These are phyloP conservation scores for Cryptococcus sp. DNA, from an alignment of 1,284 basidiomycete species.

Conservation along the genomic window DNA sequence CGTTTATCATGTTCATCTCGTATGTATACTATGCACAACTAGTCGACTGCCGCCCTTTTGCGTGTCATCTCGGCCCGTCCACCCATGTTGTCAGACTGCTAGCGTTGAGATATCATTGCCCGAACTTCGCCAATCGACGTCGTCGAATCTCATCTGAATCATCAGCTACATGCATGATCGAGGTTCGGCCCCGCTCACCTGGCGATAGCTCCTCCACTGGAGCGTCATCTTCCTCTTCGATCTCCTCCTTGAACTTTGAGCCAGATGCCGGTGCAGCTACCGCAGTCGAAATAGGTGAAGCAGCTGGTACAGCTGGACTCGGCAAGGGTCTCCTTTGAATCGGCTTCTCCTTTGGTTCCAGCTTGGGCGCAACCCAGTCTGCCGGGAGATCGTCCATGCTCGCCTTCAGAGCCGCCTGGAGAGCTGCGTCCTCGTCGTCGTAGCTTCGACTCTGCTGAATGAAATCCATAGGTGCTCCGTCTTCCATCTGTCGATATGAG, in stretches of 20 bases:
- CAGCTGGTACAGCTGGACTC: conserved; percentile 10
- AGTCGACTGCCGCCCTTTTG: too few species aligned
- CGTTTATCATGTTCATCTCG: too few species aligned
- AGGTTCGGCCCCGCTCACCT: conserved; percentile 22
- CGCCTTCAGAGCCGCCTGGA: conserved; percentile 77
- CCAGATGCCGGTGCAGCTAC: conserved; percentile 5
- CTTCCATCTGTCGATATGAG: not conserved
- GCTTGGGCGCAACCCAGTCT: conserved; percentile 46
- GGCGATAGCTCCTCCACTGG: conserved; percentile 39
- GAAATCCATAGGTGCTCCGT: conserved; percentile 33
- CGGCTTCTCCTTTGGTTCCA: conserved; percentile 7
- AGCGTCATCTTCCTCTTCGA: conserved; percentile 35
- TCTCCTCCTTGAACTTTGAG: conserved; percentile 24
- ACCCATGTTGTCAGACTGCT: not conserved
- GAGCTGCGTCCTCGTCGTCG: conserved; percentile 78
- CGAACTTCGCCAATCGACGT: conserved; percentile 68
- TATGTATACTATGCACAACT: too few species aligned
- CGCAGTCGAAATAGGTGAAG: conserved; percentile 10
- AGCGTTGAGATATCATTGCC: conserved; percentile 13
- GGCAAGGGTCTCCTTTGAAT: conserved; percentile 9
- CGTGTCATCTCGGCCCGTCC: too few species aligned
- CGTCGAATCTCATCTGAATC: conserved; percentile 65
- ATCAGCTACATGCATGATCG: not conserved
- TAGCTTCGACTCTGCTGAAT: conserved; percentile 49
- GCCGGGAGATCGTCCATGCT: conserved; percentile 64